Evolutionary conservation across 1,284 basidiomycete genomes (phyloP), one percentile per base, ranked within the genome.

Genomic region (Pulveroboletus sp.): DNA sequence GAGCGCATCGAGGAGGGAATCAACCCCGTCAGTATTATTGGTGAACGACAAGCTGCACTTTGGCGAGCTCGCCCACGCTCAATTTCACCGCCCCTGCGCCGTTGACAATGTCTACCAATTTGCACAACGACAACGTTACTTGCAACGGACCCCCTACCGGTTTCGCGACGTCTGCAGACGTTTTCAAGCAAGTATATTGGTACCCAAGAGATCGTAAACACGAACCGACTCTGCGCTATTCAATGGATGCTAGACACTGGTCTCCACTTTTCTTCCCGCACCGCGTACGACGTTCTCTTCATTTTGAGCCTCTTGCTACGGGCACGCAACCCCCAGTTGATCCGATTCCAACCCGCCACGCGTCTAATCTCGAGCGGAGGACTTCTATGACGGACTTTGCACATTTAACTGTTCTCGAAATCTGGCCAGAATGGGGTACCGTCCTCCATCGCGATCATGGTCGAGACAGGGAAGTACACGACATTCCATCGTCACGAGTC

Each of bases 391-490:
- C 61, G 5, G 66, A 59, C 21, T 24, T 24, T 24, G 21, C 21
- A 24, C 12, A 37, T 60, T 8, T 6, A 62, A 69, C 16, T 9
- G 17, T 29, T 63, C 81, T 39, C 67, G 69, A 45, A 77, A 85
- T 61, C 61, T 83, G 24, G 71, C 73, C 59, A 88, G 42, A 81
- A 82, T 37, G 79, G 76, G 15, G 59, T 70, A n/a, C 54, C 59
- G 4, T 82, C 82, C 63, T 68, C 71, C 17, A 74, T 84, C 50
- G 67, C 84, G 49, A 74, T 84, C 50, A 67, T 84, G 49, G 76
- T 89, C 54, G 86, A 89, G 63, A 87, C 86, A 7, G 87, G 86
- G 52, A 88, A 84, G 87, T 84, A 57, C 35, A 73, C 56, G 13
- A 12, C 21, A 15, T 15, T 21, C 46, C 17, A 48, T 45, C n/a